A percentile compares a stretch with the other conserved stretches of the same genome.
Evolutionary conservation across 2,329 filamentous ascomycete species (phyloP).

Genomic region (Fusarium foetens): DNA sequence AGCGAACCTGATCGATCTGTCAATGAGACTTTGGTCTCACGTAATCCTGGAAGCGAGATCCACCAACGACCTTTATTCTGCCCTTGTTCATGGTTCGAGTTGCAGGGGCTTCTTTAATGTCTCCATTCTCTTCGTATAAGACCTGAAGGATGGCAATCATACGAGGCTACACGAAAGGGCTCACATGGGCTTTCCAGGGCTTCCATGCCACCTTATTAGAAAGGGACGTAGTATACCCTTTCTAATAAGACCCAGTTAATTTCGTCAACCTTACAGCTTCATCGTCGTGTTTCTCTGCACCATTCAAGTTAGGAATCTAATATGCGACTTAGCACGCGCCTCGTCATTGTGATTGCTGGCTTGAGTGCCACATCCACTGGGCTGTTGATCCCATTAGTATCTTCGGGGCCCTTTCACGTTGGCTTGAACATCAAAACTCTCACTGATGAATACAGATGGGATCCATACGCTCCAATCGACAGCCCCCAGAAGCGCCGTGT

Average conservation of each 20-base stretch:
- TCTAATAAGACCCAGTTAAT: not conserved
- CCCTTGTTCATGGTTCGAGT: not conserved
- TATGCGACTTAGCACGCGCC: not conserved
- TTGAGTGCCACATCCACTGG: not conserved
- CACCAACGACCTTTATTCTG: not conserved
- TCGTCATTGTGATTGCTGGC: not conserved
- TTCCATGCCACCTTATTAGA: not conserved
- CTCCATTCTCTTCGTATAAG: not conserved
- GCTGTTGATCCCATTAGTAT: not conserved
- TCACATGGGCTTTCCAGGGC: not conserved
- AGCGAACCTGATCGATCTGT: not conserved
- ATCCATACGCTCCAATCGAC: not conserved
- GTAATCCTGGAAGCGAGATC: not conserved
- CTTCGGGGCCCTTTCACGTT: not conserved
- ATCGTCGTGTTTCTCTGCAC: too few relatives aligned
- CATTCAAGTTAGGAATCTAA: too few relatives aligned
- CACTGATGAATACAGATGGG: not conserved
- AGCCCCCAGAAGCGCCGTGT: not conserved
- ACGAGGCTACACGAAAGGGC: not conserved
- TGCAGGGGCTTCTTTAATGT: not conserved
- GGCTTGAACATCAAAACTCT: not conserved
- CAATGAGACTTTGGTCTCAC: not conserved
- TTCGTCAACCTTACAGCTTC: not conserved
- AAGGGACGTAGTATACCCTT: too few relatives aligned
- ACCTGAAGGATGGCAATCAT: not conserved